Evolutionary conservation across 805 yeast species (phyloP), one percentile per base, ranked within the genome.

Genomic region (Candida tallmaniae): DNA sequence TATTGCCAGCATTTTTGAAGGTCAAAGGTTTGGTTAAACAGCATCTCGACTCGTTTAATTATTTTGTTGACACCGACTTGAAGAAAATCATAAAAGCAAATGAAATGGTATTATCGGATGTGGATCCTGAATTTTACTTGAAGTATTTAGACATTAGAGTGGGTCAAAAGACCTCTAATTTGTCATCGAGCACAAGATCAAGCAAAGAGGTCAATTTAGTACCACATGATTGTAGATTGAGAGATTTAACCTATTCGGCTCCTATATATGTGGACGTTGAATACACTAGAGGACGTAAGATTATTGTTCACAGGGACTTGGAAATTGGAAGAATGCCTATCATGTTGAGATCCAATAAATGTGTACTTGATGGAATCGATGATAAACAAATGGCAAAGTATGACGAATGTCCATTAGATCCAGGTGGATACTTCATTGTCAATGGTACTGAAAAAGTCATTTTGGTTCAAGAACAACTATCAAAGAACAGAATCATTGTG

Each of bases 281-380:
- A 54, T 93, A 93, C 55, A 93, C 97, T 0, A 74, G 97, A 56
- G 98, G 97, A 23, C 72, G 90, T 44, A 88, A 87, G 58, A 85
- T 93, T 56, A 85, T 90, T 47, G 77, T 86, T 69, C 90, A 87
- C 48, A 74, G 83, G 50, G 94, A 87, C 53, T 74, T 93, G 40
- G 97, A 89, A 56, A 90, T 93, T 41, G 99, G 98, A 23, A 76
- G 95, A 52, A 93, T 93, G 96, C 98, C 98, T n/a, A 80, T 93
- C 51, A 93, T 93, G 98, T 71, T 93, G 48, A 73, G 97, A 49
- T 84, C 96, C 17, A 85, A 87, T 55, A 87, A 88, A 56, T 93
- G 98, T 72, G 80, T 86, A 23, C 66, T 93, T 40, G 78, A 78
- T 42, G 94, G 88, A 13, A 78, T 83, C 31, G 69, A 77, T 32